These are phyloP conservation scores for Mortierella sp. DNA, from an alignment of 371 early-diverging fungal genomes.

Conservation along the genomic window DNA sequence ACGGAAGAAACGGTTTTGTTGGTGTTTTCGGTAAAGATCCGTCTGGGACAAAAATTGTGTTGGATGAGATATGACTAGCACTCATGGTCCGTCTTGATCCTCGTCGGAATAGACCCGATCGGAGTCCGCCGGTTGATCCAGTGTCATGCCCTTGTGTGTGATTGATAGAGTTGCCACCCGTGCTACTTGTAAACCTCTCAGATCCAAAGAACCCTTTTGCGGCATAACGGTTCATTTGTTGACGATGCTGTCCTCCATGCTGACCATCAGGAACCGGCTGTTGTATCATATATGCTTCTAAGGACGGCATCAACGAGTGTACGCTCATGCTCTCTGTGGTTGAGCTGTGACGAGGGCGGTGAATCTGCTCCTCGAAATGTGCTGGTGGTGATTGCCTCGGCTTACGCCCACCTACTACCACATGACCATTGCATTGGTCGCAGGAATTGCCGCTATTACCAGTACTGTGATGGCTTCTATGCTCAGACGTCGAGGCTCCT, in stretches of 20 bases:
- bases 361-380: slow-evolving; percentile 13
- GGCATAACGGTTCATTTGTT: not conserved
- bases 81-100: slow-evolving; percentile 38
- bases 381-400: slow-evolving; percentile 15
- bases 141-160: slow-evolving; percentile 5
- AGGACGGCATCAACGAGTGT: not conserved
- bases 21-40: not conserved
- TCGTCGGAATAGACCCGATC: slow-evolving; percentile 9
- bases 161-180: not conserved
- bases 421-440: not conserved
- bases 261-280: not conserved
- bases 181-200: slow-evolving; percentile 21
- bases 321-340: not conserved
- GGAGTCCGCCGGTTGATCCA: not conserved
- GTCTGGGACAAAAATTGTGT: slow-evolving; percentile 9
- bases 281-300: not conserved
- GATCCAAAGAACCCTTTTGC: slow-evolving; percentile 17
- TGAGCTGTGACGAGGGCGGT: slow-evolving; percentile 22
- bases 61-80: slow-evolving; percentile 42
- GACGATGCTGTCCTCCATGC: not conserved
- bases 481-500: slow-evolving; percentile 13
- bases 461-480: slow-evolving; percentile 24
- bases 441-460: slow-evolving; percentile 13
- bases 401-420: not conserved
- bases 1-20: no score